These are phyloP conservation scores for Barnettozyma sp. DNA, from an alignment of 805 yeast genomes.

Conservation along the genomic window DNA sequence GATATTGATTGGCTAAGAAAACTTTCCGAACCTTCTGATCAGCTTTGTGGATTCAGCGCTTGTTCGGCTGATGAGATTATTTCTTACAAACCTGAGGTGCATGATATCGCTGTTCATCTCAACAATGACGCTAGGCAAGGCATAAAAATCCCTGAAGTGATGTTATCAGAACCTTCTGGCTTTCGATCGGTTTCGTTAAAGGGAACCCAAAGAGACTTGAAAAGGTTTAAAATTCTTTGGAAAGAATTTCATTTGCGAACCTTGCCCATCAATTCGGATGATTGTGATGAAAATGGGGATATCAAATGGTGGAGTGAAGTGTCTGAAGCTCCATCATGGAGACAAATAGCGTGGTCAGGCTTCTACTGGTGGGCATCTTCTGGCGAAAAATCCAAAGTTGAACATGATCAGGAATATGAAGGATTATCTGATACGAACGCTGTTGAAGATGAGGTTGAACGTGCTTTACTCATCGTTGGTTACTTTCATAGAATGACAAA, in stretches of 20 bases:
- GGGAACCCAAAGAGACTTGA: conserved; percentile 34
- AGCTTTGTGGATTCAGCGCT: conserved; percentile 40
- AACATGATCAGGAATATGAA: conserved; percentile 35
- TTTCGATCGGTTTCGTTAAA: conserved; percentile 4
- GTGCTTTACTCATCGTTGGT: conserved; percentile 34
- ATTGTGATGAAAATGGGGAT: conserved; percentile 11
- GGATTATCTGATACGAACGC: conserved; percentile 21
- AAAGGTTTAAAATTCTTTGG: conserved; percentile 27
- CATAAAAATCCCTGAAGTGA: conserved; percentile 9
- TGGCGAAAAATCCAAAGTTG: conserved; percentile 46
- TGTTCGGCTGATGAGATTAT: conserved; percentile 63
- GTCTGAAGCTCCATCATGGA: conserved; percentile 47
- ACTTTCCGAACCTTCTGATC: conserved; percentile 10
- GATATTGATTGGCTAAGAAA: conserved; percentile 39
- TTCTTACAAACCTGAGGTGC: conserved; percentile 43
- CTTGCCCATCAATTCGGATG: background rate
- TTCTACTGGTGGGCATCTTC: conserved; percentile 87
- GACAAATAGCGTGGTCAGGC: conserved; percentile 58
- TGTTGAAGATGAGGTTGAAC: conserved; percentile 20
- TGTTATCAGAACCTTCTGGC: conserved; percentile 8
- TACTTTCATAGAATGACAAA: conserved; percentile 45
- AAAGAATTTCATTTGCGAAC: conserved; percentile 17
- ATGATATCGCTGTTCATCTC: conserved; percentile 37
- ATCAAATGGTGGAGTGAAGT: conserved; percentile 39
- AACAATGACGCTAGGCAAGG: conserved; percentile 4